Evolutionary conservation across 345 rosid species (phyloP), one percentile per base, ranked within the genome.

Genomic region (Salix viminalis): DNA sequence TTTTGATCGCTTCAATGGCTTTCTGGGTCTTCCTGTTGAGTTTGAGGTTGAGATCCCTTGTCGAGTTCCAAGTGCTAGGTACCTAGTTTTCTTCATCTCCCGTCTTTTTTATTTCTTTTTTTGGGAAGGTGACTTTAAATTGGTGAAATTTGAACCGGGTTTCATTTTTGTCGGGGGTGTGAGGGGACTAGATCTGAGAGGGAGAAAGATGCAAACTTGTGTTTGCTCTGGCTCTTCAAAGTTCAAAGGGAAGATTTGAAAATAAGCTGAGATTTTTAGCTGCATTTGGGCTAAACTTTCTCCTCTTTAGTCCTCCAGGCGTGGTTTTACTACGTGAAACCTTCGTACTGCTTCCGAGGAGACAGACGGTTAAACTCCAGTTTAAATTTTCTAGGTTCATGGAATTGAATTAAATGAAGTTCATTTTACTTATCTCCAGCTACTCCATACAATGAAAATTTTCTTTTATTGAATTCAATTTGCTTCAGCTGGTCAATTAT

Each of bases 21-120:
- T 95, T 73, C 80, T 90, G 26, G 99, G 99, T 77, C 89, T 95
- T 30, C 99, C 99, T 4, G 96, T 88, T 23, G 99, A 95, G 90
- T 89, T 95, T 75, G 90, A 93, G 81, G 92, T 93, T n/a, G 97
- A 95, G 90, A 83, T 95, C 82, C 97, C 99, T 4, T 80, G 94
- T 80, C 95, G 94, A 48, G 97, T 87, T 72, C 99, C 99, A 2
- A 91, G 99, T 79, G 99, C 99, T 30, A 95, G 99, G 99, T 95
- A 81, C 15, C 5, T 37, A 41, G 56, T 46, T 28, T 46, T 21
- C 26, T 24, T 18, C 46, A 6, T 7, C 36, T 23, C 14, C 19
- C 24, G 6, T 62, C 23, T 15, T 32, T 71, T 36, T 19, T 21
- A 18, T 26, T 72, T n/a, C 23, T 56, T 23, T 2, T 61, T 61